A percentile compares a stretch with the other conserved stretches of the same genome.
Conservation (phyloP, 805 yeast genomes). For the Ogataea methanolica region DNA sequence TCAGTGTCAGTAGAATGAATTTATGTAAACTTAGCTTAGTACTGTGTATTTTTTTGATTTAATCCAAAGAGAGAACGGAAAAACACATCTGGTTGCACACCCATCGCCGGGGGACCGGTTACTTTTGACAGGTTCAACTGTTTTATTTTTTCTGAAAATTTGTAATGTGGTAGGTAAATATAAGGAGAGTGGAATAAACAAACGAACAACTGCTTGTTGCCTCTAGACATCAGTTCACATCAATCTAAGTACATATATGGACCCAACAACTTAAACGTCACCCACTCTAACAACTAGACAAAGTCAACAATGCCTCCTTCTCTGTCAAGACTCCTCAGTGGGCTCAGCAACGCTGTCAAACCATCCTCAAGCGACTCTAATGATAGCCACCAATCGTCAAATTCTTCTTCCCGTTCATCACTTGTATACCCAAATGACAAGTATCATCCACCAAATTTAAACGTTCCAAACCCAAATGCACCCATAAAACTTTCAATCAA, state of each 20-base stretch:
- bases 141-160: too few relatives aligned
- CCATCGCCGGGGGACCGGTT: too few relatives aligned
- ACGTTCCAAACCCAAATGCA: constrained; percentile 19
- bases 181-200: too few relatives aligned
- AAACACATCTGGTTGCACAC: too few relatives aligned
- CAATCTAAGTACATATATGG: not conserved
- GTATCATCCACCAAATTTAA: constrained; percentile 24
- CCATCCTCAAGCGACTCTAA: not conserved
- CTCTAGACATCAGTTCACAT: too few relatives aligned
- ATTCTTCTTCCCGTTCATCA: not conserved
- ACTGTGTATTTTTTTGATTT: too few relatives aligned
- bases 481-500: constrained; percentile 45
- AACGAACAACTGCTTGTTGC: too few relatives aligned
- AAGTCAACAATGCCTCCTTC: constrained; percentile 8
- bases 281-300: not conserved
- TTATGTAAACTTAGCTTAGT: too few relatives aligned
- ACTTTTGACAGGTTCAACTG: too few relatives aligned
- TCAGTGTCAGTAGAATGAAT: too few relatives aligned
- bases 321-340: constrained; percentile 14
- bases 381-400: not conserved
- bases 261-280: not conserved
- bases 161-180: too few relatives aligned
- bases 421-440: constrained; percentile 8
- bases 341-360: constrained; percentile 10
- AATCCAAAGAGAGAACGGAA: too few relatives aligned